These are phyloP conservation scores for Exophiala sideris DNA, from an alignment of 2,329 filamentous ascomycete genomes.

Conservation along the genomic window DNA sequence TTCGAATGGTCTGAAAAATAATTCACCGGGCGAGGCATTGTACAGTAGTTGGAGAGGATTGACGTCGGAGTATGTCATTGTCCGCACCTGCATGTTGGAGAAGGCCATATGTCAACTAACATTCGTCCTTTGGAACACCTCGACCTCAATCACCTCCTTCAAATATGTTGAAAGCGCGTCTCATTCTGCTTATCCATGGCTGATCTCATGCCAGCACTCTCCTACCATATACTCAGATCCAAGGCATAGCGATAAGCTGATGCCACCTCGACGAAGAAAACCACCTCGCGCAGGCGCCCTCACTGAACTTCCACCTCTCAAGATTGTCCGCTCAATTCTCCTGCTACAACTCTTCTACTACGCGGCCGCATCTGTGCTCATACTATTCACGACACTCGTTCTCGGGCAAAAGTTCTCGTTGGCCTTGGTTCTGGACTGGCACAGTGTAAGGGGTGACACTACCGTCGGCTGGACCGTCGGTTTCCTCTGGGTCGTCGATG, in stretches of 20 bases:
- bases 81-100: no score
- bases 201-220: not conserved
- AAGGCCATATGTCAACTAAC: no score
- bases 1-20: no score
- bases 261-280: slow-evolving; percentile 57
- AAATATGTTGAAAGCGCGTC: no score
- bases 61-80: no score
- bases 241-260: slow-evolving; percentile 32
- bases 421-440: slow-evolving; percentile 62
- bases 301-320: slow-evolving; percentile 63
- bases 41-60: no score
- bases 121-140: no score
- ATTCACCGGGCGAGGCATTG: no score
- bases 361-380: slow-evolving; percentile 57
- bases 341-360: slow-evolving; percentile 65
- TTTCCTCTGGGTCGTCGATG: slow-evolving; percentile 65
- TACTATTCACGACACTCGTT: slow-evolving; percentile 65
- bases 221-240: not conserved
- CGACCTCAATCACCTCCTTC: no score
- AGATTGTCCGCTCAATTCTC: slow-evolving; percentile 65
- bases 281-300: slow-evolving; percentile 64
- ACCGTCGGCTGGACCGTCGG: slow-evolving; percentile 68
- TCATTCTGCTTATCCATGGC: not conserved
- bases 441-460: slow-evolving; percentile 62
- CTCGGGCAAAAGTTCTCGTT: slow-evolving; percentile 59